A percentile compares a stretch with the other conserved stretches of the same genome.
Conservation (phyloP, 179 eudicot species). For the Silene vulgaris region DNA sequence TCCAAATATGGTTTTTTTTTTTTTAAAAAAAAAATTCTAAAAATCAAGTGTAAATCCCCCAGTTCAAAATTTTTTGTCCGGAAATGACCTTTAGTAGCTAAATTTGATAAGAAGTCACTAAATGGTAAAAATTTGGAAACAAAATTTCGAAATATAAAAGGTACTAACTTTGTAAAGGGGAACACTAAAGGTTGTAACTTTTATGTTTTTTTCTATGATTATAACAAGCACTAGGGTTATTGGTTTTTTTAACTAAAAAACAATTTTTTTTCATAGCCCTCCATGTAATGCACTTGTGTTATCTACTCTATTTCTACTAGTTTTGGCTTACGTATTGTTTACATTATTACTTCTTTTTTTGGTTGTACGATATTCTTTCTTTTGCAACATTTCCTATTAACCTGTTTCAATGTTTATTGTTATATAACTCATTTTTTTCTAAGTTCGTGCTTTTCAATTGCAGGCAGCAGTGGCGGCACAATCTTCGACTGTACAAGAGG, state of each 20-base stretch:
- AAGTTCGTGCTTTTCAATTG: not conserved
- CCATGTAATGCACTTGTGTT: not conserved
- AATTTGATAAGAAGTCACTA: not conserved
- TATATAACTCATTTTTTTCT: not conserved
- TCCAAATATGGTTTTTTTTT: too few species aligned
- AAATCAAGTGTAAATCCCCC: too few species aligned
- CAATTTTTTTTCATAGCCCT: not conserved
- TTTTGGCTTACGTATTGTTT: not conserved
- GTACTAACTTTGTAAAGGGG: not conserved
- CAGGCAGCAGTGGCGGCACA: slow-evolving; percentile 42
- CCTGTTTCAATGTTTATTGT: not conserved
- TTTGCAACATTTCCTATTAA: not conserved
- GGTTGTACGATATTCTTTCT: not conserved
- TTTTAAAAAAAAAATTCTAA: too few species aligned
- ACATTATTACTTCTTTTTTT: not conserved
- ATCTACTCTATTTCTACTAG: not conserved
- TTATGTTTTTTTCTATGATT: not conserved
- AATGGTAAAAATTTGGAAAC: not conserved
- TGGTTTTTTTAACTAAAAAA: not conserved
- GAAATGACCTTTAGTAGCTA: not conserved
- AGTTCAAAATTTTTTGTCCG: not conserved
- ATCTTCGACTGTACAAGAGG: slow-evolving; percentile 47
- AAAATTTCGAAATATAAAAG: not conserved
- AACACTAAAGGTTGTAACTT: not conserved
- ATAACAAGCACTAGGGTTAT: not conserved